These are phyloP conservation scores for Sporothrix inflata DNA, from an alignment of 2,329 filamentous ascomycete genomes.

Conservation along the genomic window DNA sequence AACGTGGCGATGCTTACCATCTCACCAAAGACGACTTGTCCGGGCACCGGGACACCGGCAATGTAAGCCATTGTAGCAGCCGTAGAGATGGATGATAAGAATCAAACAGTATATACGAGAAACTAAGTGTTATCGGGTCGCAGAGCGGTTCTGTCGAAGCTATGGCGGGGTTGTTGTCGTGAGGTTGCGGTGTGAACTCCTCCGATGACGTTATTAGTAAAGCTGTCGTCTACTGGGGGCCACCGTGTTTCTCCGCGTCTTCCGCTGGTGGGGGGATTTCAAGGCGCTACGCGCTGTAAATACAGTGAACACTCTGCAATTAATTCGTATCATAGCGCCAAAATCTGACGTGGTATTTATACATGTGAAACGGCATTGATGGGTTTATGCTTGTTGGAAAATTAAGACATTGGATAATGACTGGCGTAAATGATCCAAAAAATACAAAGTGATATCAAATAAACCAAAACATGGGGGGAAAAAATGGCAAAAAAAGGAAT, in stretches of 20 bases:
- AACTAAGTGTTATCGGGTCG: neutral
- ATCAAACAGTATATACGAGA: neutral
- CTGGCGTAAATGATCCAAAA: neutral
- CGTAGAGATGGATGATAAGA: neutral
- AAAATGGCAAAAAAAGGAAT: neutral
- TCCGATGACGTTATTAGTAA: slow-evolving; percentile 15
- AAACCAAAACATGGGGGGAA: too few relatives aligned
- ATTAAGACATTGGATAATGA: neutral
- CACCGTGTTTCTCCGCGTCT: slow-evolving; percentile 3
- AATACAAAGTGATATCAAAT: neutral
- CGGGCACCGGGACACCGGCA: slow-evolving; percentile 6
- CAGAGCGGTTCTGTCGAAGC: neutral
- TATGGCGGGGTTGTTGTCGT: neutral
- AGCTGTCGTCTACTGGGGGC: neutral
- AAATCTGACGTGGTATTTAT: neutral
- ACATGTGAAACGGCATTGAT: neutral
- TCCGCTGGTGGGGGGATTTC: neutral
- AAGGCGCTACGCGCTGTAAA: neutral
- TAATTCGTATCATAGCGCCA: neutral
- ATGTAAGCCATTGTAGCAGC: slow-evolving; percentile 19
- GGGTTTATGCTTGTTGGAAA: too few relatives aligned
- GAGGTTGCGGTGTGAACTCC: neutral
- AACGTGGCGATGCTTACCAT: slow-evolving; percentile 6
- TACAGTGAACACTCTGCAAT: neutral
- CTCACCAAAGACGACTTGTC: slow-evolving; percentile 27